phyloP scores from a whole-genome alignment of 805 yeast species.

The Pichia cephalocereana region DNA sequence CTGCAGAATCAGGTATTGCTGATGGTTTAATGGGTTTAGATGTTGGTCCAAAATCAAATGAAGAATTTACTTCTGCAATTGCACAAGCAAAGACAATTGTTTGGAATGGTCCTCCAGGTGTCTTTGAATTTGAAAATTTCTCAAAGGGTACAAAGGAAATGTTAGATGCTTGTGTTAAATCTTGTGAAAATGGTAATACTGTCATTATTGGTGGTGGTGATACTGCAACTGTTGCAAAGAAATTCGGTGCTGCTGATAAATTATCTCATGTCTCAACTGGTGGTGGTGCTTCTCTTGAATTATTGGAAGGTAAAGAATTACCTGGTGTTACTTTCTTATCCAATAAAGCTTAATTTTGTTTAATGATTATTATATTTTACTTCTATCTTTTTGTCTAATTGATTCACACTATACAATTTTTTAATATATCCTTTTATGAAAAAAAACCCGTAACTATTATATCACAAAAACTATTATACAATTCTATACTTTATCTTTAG shows the following conservation, averaged over 20 bases:
- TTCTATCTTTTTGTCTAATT: background rate
- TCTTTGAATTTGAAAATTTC: slow-evolving; percentile 91
- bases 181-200: slow-evolving; percentile 82
- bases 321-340: slow-evolving; percentile 97
- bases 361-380: background rate
- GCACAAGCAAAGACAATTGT: slow-evolving; percentile 94
- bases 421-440: no score
- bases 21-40: slow-evolving; percentile 95
- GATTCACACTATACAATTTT: no score
- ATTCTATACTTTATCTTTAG: no score
- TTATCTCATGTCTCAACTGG: slow-evolving; percentile 98
- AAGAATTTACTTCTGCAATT: slow-evolving; percentile 73
- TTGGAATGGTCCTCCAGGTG: slow-evolving; percentile 99
- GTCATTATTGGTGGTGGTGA: slow-evolving; percentile 99
- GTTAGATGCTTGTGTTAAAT: slow-evolving; percentile 79
- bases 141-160: slow-evolving; percentile 86
- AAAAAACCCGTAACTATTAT: background rate
- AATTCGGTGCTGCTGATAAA: slow-evolving; percentile 93
- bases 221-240: slow-evolving; percentile 98
- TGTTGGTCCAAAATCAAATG: slow-evolving; percentile 82
- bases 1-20: slow-evolving; percentile 88
- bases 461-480: no score
- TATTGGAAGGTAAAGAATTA: slow-evolving; percentile 95
- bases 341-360: slow-evolving; percentile 34
- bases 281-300: slow-evolving; percentile 99